Base-by-base conservation (phyloP, 352 stramenopile species). In the Hyaloperonospora brassicae region DNA sequence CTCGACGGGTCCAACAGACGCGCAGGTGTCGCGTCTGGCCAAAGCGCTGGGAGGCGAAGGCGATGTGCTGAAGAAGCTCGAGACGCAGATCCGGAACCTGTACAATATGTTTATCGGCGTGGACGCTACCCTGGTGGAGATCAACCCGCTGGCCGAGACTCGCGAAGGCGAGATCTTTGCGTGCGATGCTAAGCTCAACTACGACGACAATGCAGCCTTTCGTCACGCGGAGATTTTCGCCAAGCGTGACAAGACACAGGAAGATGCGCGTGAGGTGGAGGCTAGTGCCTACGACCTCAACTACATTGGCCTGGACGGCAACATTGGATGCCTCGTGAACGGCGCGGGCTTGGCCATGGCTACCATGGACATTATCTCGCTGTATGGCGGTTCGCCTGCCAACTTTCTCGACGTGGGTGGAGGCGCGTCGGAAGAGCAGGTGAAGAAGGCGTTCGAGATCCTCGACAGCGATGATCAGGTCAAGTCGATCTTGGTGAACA, bases 311-410 rank as follows among this genome's bases (percentile, higher is more conserved):
- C 80, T 99, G n/a, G 93, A 97, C 65, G 96, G 97, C 52, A 98
- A 97, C 71, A 99, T 99, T 64, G 97, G 97, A 51, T 99, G 97
- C 79, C 98, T 99, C 74, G 97, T 99, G 36, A 99, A 99, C 75
- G 97, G 97, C 54, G 97, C 97, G 27, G 97, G 97, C 68, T 77
- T 99, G 36, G 97, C 97, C 62, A 99, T 99, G 97, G 85, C 89
- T 41, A 99, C 97, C 22, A 99, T 99, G 96, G 96, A 99, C 71
- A 99, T 99, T 68, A 99, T 99, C 77, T 97, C 97, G 68, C 76
- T 99, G 43, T 97, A 98, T 70, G 97, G 97, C 58, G 97, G 96
- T 48, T 85, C 75, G 34, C 96, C 97, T 34, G 95, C 96, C 53
- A 99, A 99, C 84, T 99, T 99, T 81, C 85, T 99, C 58, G 97